Base-by-base conservation (phyloP, 2,329 filamentous ascomycete species). In the Tolypocladium tropicale region DNA sequence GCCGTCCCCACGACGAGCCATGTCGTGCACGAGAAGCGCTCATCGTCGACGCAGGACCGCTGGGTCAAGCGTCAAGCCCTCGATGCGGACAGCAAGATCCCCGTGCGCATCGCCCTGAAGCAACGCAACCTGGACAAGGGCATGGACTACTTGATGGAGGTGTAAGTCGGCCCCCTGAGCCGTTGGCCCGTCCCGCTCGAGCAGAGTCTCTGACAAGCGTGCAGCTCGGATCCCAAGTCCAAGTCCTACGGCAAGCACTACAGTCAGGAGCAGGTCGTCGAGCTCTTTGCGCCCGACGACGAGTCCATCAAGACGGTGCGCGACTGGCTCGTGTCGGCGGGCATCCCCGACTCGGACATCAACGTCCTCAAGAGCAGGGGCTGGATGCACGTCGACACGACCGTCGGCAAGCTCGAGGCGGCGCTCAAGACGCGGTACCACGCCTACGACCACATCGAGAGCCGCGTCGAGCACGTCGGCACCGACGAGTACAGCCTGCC, bases 401-500 rank as follows among this genome's bases (percentile, higher is more conserved):
- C 43, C 43, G 43, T 46, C 43, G 43, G 43, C 43, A 46, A 46
- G 43, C 43, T 46, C 23, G 43, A 46, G 23, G 25, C 43, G 23
- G 43, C 14, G 23, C 43, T 46, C 43, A 46, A 46, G 23, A 46
- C 43, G 23, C 23, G 6, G 23, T 46, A 46, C 23, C 43, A 46
- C 23, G 23, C 43, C 23, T 46, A 46, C 43, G 43, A 46, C 23
- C 43, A 46, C 43, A 25, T 28, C 23, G 43, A 28, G 43, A 46
- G 43, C 43, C 43, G 43, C 43, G 18, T 6, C 23, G 43, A 61
- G 21, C 74, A 75, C 57, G 59, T 76, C 46, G 74, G 73, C 4
- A 72, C 73, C 52, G 74, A 76, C 39, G 63, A 66, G 36, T 76
- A 77, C 57, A 68, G 71, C 53, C 59, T 76, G 5, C 74, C 74